phyloP scores from a whole-genome alignment of 345 rosid species.

The Gossypium bickii region DNA sequence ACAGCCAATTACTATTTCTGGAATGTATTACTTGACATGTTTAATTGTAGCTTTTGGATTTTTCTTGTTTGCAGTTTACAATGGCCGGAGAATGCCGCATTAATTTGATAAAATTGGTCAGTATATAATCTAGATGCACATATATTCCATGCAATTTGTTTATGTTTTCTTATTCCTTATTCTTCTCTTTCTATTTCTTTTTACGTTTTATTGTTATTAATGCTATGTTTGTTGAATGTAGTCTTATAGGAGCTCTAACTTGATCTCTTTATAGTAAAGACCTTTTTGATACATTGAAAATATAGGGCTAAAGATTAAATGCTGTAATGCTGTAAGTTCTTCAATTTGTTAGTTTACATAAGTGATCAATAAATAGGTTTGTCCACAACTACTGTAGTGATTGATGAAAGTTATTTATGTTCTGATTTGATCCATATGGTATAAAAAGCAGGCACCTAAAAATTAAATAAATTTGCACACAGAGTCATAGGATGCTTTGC shows the following conservation, averaged over 20 bases:
- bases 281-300: not conserved
- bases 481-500: not conserved
- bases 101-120: conserved; percentile 85
- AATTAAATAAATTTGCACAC: not conserved
- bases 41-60: not conserved
- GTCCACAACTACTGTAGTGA: not conserved
- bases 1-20: not conserved
- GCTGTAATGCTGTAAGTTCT: not conserved
- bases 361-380: not conserved
- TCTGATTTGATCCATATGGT: not conserved
- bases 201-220: not conserved
- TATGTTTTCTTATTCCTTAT: not conserved
- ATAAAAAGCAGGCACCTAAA: not conserved
- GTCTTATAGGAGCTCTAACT: not conserved
- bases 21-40: not conserved
- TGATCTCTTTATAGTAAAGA: not conserved
- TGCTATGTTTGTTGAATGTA: not conserved
- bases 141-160: not conserved
- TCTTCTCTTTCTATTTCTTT: not conserved
- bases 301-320: not conserved
- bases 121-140: conserved; percentile 22
- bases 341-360: not conserved
- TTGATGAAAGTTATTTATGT: not conserved
- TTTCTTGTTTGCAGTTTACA: conserved; percentile 56
- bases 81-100: conserved; percentile 76